These are phyloP conservation scores for Lactifluus echinatus DNA, from an alignment of 768 basidiomycete genomes.

Conservation along the genomic window DNA sequence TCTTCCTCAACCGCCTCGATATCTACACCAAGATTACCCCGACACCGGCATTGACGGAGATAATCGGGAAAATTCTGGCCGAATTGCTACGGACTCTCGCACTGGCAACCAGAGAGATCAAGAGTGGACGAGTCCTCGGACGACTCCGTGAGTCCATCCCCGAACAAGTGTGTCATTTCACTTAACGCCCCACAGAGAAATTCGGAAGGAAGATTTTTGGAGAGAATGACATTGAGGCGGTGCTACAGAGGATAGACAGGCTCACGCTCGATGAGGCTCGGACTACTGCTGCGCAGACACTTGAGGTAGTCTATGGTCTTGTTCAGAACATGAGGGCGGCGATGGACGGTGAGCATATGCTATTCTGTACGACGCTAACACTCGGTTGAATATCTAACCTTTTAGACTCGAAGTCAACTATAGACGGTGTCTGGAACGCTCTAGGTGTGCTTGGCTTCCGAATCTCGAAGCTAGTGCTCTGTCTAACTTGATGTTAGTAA, in stretches of 20 bases:
- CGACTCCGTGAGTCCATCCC: not conserved
- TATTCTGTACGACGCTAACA: not conserved
- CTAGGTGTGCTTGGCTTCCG: too few species aligned
- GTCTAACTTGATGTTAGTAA: too few species aligned
- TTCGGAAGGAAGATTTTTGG: not conserved
- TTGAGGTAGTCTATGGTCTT: not conserved
- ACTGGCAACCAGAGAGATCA: not conserved
- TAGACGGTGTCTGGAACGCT: too few species aligned
- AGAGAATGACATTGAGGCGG: not conserved
- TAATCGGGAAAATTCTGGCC: not conserved
- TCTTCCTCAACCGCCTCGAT: not conserved
- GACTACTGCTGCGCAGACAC: not conserved
- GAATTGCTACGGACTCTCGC: not conserved
- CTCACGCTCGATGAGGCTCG: constrained; percentile 2
- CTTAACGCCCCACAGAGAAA: not conserved
- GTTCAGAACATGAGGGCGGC: not conserved
- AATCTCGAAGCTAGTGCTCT: too few species aligned
- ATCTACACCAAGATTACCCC: not conserved
- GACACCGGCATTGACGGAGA: not conserved
- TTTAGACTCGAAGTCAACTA: not conserved
- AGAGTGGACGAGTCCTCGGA: not conserved
- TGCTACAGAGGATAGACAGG: not conserved
- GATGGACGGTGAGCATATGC: not conserved
- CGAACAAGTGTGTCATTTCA: not conserved
- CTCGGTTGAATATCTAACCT: not conserved